These are phyloP conservation scores for Aureobasidium lini DNA, from an alignment of 2,329 filamentous ascomycete genomes.

Conservation along the genomic window DNA sequence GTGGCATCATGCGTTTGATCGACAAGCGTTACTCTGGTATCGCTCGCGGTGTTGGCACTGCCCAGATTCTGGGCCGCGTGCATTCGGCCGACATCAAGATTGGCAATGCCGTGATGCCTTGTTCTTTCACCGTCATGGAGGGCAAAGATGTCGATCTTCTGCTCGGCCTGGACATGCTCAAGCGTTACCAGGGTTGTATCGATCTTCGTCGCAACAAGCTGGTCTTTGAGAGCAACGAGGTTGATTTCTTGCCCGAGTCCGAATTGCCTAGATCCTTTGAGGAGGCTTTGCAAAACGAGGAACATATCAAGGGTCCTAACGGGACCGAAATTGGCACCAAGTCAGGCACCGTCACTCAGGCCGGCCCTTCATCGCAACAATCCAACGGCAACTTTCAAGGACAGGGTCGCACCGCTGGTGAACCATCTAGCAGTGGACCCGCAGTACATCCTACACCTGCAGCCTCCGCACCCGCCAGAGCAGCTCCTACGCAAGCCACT, in stretches of 20 bases:
- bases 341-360: slow-evolving; percentile 65
- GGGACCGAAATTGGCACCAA: slow-evolving; percentile 83
- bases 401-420: slow-evolving; percentile 25
- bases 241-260: slow-evolving; percentile 83
- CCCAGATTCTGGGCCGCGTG: slow-evolving; percentile 87
- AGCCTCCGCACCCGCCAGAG: slow-evolving; percentile 9
- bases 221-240: slow-evolving; percentile 79
- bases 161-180: slow-evolving; percentile 92
- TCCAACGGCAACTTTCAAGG: slow-evolving; percentile 24
- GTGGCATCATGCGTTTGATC: slow-evolving; percentile 92
- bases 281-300: slow-evolving; percentile 60
- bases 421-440: slow-evolving; percentile 11
- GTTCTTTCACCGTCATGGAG: slow-evolving; percentile 99
- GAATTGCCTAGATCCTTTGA: slow-evolving; percentile 84
- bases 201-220: slow-evolving; percentile 79
- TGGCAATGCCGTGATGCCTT: slow-evolving; percentile 76
- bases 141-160: slow-evolving; percentile 92
- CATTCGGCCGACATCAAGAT: slow-evolving; percentile 95
- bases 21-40: slow-evolving; percentile 89
- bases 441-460: slow-evolving; percentile 15
- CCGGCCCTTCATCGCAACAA: slow-evolving; percentile 27
- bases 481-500: slow-evolving; percentile 16
- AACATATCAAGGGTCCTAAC: slow-evolving; percentile 73
- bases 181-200: slow-evolving; percentile 87
- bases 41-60: slow-evolving; percentile 88